Base-by-base conservation (phyloP, 495 filamentous ascomycete genomes). In the Lasiosphaeriaceae sp. region DNA sequence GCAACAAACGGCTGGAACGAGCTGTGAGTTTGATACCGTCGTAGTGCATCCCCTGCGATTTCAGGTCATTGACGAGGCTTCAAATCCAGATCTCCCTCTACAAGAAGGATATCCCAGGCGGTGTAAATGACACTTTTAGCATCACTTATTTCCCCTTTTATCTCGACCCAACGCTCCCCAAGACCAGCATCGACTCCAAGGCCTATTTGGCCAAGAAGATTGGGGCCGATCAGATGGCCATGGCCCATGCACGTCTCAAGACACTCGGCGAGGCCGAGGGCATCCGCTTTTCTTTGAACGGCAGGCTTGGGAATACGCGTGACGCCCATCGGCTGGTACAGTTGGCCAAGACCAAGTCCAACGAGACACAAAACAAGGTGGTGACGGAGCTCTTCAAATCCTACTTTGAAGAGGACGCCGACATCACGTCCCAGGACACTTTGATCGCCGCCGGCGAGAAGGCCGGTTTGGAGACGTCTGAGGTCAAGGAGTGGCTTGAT, bases 71-170 rank as follows among this genome's bases (percentile, higher is more conserved):
- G n/a, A n/a, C n/a, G n/a, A n/a, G n/a, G n/a, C n/a, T n/a, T n/a
- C n/a, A n/a, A n/a, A n/a, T n/a, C n/a, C n/a, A n/a, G 24, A 93
- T 95, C 59, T 58, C 68, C 2, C 63, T 75, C n/a, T 89, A 89
- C 75, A 81, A 83, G 59, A 66, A 74, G 49, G 66, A 67, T 22
- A 69, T 87, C 50, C 82, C 87, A 1, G 69, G 70, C n/a, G 78
- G 78, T 6, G 70, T 72, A 3, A 63, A 70, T 34, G 88, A 93
- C 71, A 88, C 78, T 47, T 93, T 94, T 75, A 77, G 71, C 17
- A 79, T 87, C 1, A 80, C 75, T 53, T 96, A 88, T 88, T 77
- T 80, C 50, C 86, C 91, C 0, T 96, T 85, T 78, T 91, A 93
- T 64, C 82, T 96, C 21, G 86, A 90, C 66, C 87, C 89, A 0